Conservation (phyloP, 345 rosid species). For the Murraya paniculata region DNA sequence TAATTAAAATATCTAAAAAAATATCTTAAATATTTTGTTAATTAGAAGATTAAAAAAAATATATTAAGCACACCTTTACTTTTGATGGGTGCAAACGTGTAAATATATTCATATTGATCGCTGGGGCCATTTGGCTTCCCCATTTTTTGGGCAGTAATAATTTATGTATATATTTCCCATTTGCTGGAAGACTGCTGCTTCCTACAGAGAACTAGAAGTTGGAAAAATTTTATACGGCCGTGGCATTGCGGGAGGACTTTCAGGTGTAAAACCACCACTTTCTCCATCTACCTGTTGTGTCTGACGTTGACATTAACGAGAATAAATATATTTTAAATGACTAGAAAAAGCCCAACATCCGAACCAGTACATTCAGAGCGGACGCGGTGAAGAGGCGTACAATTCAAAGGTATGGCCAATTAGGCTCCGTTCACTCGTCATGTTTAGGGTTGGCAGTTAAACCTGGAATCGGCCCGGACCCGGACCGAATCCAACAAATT, state of each 20-base stretch:
- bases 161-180: background rate
- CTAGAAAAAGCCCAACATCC: conserved; percentile 72
- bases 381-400: conserved; percentile 49
- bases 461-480: too few species aligned
- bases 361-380: conserved; percentile 62
- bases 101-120: background rate
- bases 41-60: too few species aligned
- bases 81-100: background rate
- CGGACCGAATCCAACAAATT: too few species aligned
- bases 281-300: background rate
- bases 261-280: conserved; percentile 42
- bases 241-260: conserved; percentile 73
- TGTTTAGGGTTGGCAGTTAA: too few species aligned
- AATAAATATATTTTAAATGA: background rate
- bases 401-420: background rate
- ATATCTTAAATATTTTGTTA: too few species aligned
- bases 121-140: too few species aligned
- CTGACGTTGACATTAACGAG: background rate
- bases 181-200: conserved; percentile 53
- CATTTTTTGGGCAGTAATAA: background rate
- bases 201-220: conserved; percentile 76
- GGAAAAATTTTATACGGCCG: conserved; percentile 64
- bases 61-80: too few species aligned
- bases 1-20: too few species aligned
- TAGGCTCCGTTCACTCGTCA: background rate